Conservation (phyloP, 768 basidiomycete genomes). For the Tubosaeta sp. region DNA sequence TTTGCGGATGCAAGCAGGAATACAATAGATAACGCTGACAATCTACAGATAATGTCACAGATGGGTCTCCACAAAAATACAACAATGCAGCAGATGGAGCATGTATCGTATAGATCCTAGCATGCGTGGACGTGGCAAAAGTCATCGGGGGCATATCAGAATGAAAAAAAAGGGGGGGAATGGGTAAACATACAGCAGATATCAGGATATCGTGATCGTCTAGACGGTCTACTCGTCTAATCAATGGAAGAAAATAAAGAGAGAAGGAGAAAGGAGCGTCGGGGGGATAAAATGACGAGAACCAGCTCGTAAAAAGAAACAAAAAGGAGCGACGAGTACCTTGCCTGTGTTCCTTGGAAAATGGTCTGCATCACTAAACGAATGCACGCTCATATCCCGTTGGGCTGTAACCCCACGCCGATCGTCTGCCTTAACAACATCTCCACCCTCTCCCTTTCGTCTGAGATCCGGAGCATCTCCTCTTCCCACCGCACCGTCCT, state of each 20-base stretch:
- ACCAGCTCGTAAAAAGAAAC: not conserved
- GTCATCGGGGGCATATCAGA: not conserved
- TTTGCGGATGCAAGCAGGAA: not conserved
- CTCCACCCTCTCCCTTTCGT: conserved; percentile 66
- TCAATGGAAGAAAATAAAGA: not conserved
- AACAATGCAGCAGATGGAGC: not conserved
- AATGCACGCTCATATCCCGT: conserved; percentile 9
- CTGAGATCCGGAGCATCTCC: conserved; percentile 60
- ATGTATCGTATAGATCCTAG: not conserved
- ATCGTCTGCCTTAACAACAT: conserved; percentile 63
- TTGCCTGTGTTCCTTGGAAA: not conserved
- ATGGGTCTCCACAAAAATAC: not conserved
- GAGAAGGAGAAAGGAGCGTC: not conserved
- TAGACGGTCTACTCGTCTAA: not conserved
- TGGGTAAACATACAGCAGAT: not conserved
- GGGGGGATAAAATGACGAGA: not conserved
- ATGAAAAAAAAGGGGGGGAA: not conserved
- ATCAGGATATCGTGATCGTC: not conserved
- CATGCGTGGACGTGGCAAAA: not conserved
- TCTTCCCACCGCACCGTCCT: conserved; percentile 67
- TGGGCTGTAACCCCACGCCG: conserved; percentile 34
- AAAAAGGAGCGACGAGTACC: not conserved
- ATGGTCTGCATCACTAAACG: too few relatives aligned
- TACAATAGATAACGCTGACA: not conserved
- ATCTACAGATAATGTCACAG: not conserved